Evolutionary conservation across 2,329 filamentous ascomycete genomes (phyloP).

Genomic region (Colletotrichum sansevieriae): DNA sequence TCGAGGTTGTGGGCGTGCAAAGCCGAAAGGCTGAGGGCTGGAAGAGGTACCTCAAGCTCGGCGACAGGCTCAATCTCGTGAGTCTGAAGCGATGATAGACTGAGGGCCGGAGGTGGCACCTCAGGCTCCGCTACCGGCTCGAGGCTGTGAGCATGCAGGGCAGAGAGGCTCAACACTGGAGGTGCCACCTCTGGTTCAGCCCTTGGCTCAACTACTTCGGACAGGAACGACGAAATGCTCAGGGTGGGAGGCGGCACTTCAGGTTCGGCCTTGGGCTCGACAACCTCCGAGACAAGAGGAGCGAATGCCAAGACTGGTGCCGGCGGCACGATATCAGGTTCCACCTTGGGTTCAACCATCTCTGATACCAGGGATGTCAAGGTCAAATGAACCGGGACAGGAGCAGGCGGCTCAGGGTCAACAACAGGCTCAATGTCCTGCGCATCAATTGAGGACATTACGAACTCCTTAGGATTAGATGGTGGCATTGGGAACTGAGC

Average conservation of each 20-base stretch:
- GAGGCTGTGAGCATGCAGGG: slow-evolving; percentile 37
- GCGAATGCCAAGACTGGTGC: slow-evolving; percentile 52
- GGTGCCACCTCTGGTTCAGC: slow-evolving; percentile 40
- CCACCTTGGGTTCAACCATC: slow-evolving; percentile 51
- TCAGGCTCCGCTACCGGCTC: slow-evolving; percentile 46
- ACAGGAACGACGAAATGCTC: slow-evolving; percentile 53
- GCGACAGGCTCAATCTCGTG: slow-evolving; percentile 49
- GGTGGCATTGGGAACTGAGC: slow-evolving; percentile 68
- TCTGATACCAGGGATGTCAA: slow-evolving; percentile 50
- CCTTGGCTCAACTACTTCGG: slow-evolving; percentile 56
- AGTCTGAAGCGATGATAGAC: slow-evolving; percentile 48
- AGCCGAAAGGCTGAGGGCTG: slow-evolving; percentile 44
- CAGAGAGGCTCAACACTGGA: slow-evolving; percentile 40
- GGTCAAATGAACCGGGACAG: slow-evolving; percentile 51
- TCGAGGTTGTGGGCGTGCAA: slow-evolving; percentile 47
- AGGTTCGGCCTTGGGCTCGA: slow-evolving; percentile 50
- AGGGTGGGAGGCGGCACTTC: slow-evolving; percentile 47
- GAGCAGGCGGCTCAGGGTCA: slow-evolving; percentile 50
- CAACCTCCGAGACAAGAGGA: slow-evolving; percentile 58
- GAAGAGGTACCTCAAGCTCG: slow-evolving; percentile 43
- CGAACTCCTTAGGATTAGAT: slow-evolving; percentile 51
- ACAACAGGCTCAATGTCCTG: slow-evolving; percentile 59
- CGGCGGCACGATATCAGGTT: slow-evolving; percentile 43
- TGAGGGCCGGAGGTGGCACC: slow-evolving; percentile 44
- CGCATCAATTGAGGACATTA: slow-evolving; percentile 59